Evolutionary conservation across 345 rosid genomes (phyloP).

Genomic region (Mallotus nudiflorus): DNA sequence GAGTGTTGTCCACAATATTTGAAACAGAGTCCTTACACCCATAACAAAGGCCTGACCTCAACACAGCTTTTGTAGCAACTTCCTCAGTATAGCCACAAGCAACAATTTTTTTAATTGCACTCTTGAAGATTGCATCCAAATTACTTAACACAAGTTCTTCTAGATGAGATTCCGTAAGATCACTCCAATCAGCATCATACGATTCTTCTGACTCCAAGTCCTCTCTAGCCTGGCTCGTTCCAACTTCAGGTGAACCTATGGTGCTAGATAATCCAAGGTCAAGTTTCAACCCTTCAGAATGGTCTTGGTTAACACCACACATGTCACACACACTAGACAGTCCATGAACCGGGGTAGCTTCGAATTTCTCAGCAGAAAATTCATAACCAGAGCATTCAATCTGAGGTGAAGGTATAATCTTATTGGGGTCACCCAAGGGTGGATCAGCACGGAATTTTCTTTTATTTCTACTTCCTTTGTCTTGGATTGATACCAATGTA

Average conservation of each 20-base stretch:
- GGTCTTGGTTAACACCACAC: conserved; percentile 49
- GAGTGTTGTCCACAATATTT: conserved; percentile 69
- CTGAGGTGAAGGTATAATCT: conserved; percentile 37
- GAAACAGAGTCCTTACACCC: conserved; percentile 64
- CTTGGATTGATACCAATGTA: conserved; percentile 58
- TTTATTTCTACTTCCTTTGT: conserved; percentile 84
- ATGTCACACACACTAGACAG: conserved; percentile 40
- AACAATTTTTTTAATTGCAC: conserved; percentile 61
- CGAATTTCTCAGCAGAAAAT: conserved; percentile 70
- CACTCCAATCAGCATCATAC: conserved; percentile 77
- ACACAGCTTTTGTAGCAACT: conserved; percentile 56
- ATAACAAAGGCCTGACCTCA: conserved; percentile 68
- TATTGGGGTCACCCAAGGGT: conserved; percentile 48
- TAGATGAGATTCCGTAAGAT: conserved; percentile 67
- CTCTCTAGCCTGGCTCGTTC: conserved; percentile 43
- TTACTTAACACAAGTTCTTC: conserved; percentile 71
- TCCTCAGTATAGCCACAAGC: conserved; percentile 58
- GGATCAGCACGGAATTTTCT: conserved; percentile 82
- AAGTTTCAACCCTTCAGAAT: conserved; percentile 54
- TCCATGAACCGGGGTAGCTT: conserved; percentile 40
- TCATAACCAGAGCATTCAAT: conserved; percentile 49
- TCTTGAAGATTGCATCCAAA: conserved; percentile 60
- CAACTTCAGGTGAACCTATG: conserved; percentile 42
- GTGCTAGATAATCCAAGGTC: conserved; percentile 56
- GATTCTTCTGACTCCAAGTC: conserved; percentile 52